Evolutionary conservation across 2,329 filamentous ascomycete genomes (phyloP).

Genomic region (Hymenoscyphus occultus): DNA sequence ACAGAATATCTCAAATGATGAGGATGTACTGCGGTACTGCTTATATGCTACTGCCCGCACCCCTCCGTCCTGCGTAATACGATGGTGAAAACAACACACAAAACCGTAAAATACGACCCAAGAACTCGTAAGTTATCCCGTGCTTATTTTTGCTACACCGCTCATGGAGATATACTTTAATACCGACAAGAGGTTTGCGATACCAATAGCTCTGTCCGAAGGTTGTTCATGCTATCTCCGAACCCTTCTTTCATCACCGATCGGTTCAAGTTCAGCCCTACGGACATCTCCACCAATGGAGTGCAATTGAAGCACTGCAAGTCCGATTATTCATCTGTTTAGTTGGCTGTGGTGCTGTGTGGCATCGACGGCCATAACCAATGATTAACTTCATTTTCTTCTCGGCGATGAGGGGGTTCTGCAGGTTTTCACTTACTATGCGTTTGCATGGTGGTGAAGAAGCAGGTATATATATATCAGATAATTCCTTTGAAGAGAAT

Average conservation of each 20-base stretch:
- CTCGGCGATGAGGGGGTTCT: not conserved
- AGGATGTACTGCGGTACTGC: too few relatives aligned
- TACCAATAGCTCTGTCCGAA: not conserved
- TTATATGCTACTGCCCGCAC: too few relatives aligned
- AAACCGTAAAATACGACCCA: too few relatives aligned
- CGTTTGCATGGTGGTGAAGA: not conserved
- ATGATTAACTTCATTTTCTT: not conserved
- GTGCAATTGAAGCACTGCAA: not conserved
- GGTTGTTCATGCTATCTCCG: not conserved
- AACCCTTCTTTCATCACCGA: not conserved
- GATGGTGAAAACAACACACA: too few relatives aligned
- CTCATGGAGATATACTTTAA: not conserved
- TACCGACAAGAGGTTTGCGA: not conserved
- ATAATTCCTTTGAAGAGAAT: not conserved
- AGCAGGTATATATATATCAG: not conserved
- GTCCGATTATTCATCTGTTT: not conserved
- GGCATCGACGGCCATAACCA: not conserved
- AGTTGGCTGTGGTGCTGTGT: not conserved
- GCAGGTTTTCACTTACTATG: not conserved
- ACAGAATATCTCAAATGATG: too few relatives aligned
- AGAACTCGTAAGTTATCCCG: too few relatives aligned
- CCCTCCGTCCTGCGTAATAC: too few relatives aligned
- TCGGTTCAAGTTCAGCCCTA: conserved; percentile 3
- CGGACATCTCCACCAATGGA: not conserved
- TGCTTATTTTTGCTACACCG: not conserved